These are phyloP conservation scores for Lactarius pseudohatsudake DNA, from an alignment of 768 basidiomycete species.

Conservation along the genomic window DNA sequence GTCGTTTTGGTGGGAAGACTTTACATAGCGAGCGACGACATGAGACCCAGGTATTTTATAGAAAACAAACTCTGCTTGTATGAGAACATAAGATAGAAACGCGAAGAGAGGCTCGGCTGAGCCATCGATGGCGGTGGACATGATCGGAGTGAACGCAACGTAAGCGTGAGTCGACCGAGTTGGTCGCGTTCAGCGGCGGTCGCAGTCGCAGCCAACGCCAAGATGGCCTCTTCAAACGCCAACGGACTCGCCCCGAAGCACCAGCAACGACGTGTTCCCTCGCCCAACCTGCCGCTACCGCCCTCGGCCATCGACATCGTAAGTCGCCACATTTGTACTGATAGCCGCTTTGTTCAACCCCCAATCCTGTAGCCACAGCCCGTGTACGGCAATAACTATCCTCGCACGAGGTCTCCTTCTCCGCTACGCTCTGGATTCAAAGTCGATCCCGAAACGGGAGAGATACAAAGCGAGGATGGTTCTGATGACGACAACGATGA, in stretches of 20 bases:
- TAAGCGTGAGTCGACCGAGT: constrained; percentile 1
- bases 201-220: constrained; percentile 17
- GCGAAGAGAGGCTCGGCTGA: constrained; percentile 54
- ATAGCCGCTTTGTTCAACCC: constrained; percentile 24
- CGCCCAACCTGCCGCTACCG: constrained; percentile 39
- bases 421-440: constrained; percentile 67
- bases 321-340: constrained; percentile 15
- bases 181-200: constrained; percentile 9
- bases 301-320: constrained; percentile 44
- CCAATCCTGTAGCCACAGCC: constrained; percentile 43
- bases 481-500: constrained; percentile 48
- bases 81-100: constrained; percentile 61
- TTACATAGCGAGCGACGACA: constrained; percentile 87
- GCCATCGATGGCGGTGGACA: constrained; percentile 38
- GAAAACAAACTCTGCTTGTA: constrained; percentile 63
- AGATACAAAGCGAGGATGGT: constrained; percentile 41
- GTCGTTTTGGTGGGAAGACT: constrained; percentile 94
- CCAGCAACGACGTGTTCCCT: constrained; percentile 42
- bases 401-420: constrained; percentile 59
- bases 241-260: constrained; percentile 33
- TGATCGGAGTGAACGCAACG: not conserved
- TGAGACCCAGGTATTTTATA: constrained; percentile 78
- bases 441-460: constrained; percentile 55
- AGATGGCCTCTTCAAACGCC: constrained; percentile 35
- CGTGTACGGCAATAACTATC: constrained; percentile 39